Base-by-base conservation (phyloP, 2,329 filamentous ascomycete genomes). In the Biscogniauxia marginata region DNA sequence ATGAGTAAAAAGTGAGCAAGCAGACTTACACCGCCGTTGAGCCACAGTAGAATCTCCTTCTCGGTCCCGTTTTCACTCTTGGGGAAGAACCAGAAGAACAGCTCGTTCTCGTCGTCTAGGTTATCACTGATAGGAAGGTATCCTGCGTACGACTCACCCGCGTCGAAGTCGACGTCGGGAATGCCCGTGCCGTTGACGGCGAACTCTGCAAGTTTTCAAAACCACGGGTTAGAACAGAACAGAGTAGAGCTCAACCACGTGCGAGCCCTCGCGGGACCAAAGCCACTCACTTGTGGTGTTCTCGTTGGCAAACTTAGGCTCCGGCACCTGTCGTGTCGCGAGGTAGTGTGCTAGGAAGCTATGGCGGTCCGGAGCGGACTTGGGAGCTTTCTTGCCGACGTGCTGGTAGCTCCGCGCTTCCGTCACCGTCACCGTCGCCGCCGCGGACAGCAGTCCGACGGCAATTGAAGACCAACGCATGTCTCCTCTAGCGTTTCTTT, bases 91-190 rank as follows among this genome's bases (percentile, higher is more conserved):
- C 79, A 84, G 64, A 84, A 84, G 67, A 78, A 84, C 0, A 84
- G 71, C 68, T 83, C 73, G 25, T 71, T 67, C 4, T 55, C 62
- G 44, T 70, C 70, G 43, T 79, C 66, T 0, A 73, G 64, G 51
- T 74, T 68, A 8, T 79, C 78, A 46, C 63, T 71, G 54, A 85
- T 83, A 7, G 83, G 82, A 13, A 86, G 68, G 43, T 82, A 72
- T n/a, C 83, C 83, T 46, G 83, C 76, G 65, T 84, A 85, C 0
- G 79, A 83, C 68, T 85, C 82, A 54, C 79, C 78, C 50, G 87
- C 74, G 57, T 89, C 85, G 61, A 86, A 89, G 50, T 80, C 70
- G 2, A 89, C 84, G 16, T 87, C 83, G 1, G 87, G 87, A 54
- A 89, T 78, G 1, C 74, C 77, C 1, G 76, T 79, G 24, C 86